Evolutionary conservation across 2,329 filamentous ascomycete genomes (phyloP), one percentile per base, ranked within the genome.

Genomic region (Diaporthe ilicicola): DNA sequence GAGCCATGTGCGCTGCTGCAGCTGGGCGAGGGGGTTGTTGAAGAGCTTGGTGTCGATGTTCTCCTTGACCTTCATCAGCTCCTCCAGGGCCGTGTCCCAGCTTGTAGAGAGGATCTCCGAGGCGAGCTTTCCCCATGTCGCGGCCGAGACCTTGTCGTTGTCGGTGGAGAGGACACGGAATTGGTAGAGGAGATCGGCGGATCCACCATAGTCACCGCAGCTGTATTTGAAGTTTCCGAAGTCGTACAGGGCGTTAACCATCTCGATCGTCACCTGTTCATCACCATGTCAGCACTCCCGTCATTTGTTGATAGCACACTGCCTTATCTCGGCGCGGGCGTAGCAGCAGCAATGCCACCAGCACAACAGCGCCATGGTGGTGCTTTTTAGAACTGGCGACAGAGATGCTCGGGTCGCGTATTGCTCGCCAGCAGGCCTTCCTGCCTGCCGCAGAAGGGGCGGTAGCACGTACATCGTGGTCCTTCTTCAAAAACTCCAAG

Each of bases 111-210:
- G 89, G 80, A 99, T 98, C 83, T 99, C 96, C 76, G 92, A 97
- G 64, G 95, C 96, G 73, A 99, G 89, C 86, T 98, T 98, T 82
- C 96, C 96, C 96, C 96, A 99, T 73, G 95, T 98, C 72, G 96
- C 96, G 68, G 93, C 93, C 70, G 94, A 90, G 76, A 98, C 95
- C 86, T 97, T 97, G 88, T 98, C 96, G 85, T 97, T 97, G 83
- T 99, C 96, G 77, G 95, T 99, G 70, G 95, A 98, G 77, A 99
- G 90, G 75, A 99, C 94, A 79, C 96, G 93, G 91, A 98, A 99
- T 81, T 97, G 94, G 86, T 98, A 98, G 67, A 99, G 91, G 76
- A 97, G 88, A 80, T 98, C 96, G 74, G 94, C 92, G 39, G 96
- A 95, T 76, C 93, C 92, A 68, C 86, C 91, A 83, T 99, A 99